These are phyloP conservation scores for Macrolepiota dolichaula DNA, from an alignment of 768 basidiomycete species.

Conservation along the genomic window DNA sequence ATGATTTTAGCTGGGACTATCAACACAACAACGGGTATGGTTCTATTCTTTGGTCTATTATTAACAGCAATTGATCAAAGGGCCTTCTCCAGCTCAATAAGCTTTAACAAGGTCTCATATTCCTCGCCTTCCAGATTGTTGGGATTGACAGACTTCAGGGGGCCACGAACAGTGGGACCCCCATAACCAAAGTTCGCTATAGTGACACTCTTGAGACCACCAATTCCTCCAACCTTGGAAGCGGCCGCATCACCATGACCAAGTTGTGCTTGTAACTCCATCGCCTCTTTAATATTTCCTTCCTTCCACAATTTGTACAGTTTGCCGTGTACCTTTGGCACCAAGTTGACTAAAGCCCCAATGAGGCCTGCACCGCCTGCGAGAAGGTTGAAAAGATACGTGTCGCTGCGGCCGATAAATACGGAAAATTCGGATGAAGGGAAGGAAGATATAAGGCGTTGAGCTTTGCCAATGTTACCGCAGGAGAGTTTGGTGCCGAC, in stretches of 20 bases:
- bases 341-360: constrained; percentile 57
- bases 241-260: constrained; percentile 67
- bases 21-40: not conserved
- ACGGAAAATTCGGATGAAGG: constrained; percentile 56
- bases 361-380: constrained; percentile 65
- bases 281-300: constrained; percentile 56
- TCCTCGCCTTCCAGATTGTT: constrained; percentile 35
- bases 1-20: constrained; percentile 20
- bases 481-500: constrained; percentile 86
- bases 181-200: constrained; percentile 66
- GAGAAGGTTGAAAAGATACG: constrained; percentile 59
- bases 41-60: not conserved
- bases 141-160: constrained; percentile 39
- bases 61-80: not conserved
- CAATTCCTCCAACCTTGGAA: constrained; percentile 62
- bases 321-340: constrained; percentile 54
- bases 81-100: constrained; percentile 45
- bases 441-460: constrained; percentile 64
- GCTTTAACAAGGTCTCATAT: constrained; percentile 37
- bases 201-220: constrained; percentile 64
- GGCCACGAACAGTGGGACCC: constrained; percentile 40
- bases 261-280: constrained; percentile 55
- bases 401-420: constrained; percentile 74
- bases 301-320: constrained; percentile 48
- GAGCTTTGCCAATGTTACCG: constrained; percentile 80